These are phyloP conservation scores for Fraxinus dipetala DNA, from an alignment of 305 asterid species.

Conservation along the genomic window DNA sequence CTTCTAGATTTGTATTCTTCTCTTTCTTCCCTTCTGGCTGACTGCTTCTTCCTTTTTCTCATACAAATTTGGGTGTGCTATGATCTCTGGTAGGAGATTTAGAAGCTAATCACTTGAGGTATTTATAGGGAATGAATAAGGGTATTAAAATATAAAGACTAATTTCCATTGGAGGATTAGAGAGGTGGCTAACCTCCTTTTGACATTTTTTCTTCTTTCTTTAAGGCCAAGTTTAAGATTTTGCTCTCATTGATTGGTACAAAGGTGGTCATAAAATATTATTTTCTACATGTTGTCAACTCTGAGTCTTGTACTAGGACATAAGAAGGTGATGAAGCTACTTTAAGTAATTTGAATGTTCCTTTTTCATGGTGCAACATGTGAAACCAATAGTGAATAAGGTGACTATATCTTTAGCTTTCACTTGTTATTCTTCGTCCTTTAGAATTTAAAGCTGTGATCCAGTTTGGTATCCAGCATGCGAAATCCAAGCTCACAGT, in stretches of 20 bases:
- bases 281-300: not conserved
- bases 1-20: not conserved
- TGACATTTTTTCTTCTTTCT: not conserved
- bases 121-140: not conserved
- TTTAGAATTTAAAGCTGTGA: not conserved
- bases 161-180: not conserved
- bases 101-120: not conserved
- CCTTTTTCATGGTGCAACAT: not conserved
- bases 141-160: not conserved
- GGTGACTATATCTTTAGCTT: not conserved
- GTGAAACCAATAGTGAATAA: not conserved
- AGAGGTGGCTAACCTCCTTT: not conserved
- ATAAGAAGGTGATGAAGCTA: not conserved
- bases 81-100: not conserved
- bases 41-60: not conserved
- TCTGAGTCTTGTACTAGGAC: not conserved
- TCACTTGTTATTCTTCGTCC: not conserved
- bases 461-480: not conserved
- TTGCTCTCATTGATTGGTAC: not conserved
- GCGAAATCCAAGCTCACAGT: not conserved
- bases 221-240: not conserved
- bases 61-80: not conserved
- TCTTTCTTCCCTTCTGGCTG: not conserved
- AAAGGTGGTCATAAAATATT: not conserved
- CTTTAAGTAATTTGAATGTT: not conserved